These are phyloP conservation scores for Pinus albicaulis DNA, from an alignment of 75 land plant genomes.

Conservation along the genomic window DNA sequence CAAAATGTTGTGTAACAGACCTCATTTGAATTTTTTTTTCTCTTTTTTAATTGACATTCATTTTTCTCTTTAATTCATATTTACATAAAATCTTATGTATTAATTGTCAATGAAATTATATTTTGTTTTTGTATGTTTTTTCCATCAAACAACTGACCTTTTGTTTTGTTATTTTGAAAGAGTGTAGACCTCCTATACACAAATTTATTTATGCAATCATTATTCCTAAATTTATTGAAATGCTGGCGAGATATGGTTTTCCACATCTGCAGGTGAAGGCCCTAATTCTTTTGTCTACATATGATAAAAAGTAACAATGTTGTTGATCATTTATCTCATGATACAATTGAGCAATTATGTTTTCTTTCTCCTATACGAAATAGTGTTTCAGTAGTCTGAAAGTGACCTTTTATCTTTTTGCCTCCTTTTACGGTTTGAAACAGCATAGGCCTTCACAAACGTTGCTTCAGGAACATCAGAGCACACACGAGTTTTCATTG, in stretches of 20 bases:
- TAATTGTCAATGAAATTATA: too few relatives aligned
- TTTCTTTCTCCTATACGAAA: too few relatives aligned
- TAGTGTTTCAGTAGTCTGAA: too few relatives aligned
- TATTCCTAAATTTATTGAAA: constrained; percentile 86
- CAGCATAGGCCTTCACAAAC: constrained; percentile 81
- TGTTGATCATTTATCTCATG: too few relatives aligned
- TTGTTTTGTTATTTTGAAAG: constrained; percentile 24
- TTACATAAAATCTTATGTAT: too few relatives aligned
- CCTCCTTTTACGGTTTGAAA: constrained; percentile 53
- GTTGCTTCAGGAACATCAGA: constrained; percentile 83
- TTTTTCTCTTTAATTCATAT: background rate
- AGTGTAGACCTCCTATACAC: constrained; percentile 87
- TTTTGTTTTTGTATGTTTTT: background rate
- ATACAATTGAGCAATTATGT: too few relatives aligned
- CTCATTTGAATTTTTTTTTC: too few relatives aligned
- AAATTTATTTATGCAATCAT: constrained; percentile 74
- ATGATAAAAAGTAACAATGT: too few relatives aligned
- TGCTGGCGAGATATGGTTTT: constrained; percentile 64
- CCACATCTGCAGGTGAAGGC: constrained; percentile 91
- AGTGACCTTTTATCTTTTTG: too few relatives aligned
- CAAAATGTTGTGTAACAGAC: too few relatives aligned
- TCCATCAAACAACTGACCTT: background rate
- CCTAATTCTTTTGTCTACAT: too few relatives aligned
- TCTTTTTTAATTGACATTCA: background rate
- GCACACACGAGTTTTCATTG: constrained; percentile 67